Percentiles rank a stretch among this genome's conserved stretches.
These are phyloP conservation scores for Coemansia asiatica DNA, from an alignment of 192 early-diverging fungal species.

Conservation along the genomic window DNA sequence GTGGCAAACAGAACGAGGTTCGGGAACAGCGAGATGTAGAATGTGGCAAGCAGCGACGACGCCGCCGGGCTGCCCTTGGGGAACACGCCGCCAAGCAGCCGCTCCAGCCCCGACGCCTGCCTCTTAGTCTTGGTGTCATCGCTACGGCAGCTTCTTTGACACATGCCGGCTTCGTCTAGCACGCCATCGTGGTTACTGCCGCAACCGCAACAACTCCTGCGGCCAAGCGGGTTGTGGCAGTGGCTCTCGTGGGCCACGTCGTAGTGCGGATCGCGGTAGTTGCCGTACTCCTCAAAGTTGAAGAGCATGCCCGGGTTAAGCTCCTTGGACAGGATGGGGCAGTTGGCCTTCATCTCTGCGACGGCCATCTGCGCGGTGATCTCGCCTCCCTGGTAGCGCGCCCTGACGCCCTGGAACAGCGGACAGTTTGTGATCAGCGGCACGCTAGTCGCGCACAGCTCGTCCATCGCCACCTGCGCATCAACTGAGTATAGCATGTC, in stretches of 20 bases:
- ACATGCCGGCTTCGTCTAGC: conserved; percentile 16
- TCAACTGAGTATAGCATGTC: conserved; percentile 44
- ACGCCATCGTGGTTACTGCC: conserved; percentile 22
- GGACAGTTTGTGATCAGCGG: conserved; percentile 54
- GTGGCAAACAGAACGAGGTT: conserved; percentile 79
- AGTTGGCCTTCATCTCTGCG: conserved; percentile 51
- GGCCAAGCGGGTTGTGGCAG: conserved; percentile 17
- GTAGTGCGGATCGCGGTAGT: conserved; percentile 39
- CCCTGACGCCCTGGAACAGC: conserved; percentile 44
- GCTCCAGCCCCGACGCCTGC: conserved; percentile 34
- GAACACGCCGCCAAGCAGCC: conserved; percentile 49
- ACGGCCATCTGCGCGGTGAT: conserved; percentile 37
- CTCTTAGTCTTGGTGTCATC: too few species aligned
- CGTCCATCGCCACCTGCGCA: conserved; percentile 32
- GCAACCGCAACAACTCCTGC: conserved; percentile 25
- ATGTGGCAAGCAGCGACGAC: conserved; percentile 65
- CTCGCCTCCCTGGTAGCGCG: conserved; percentile 31
- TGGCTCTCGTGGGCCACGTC: conserved; percentile 44
- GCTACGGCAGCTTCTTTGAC: conserved; percentile 15
- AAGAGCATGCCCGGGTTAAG: conserved; percentile 54
- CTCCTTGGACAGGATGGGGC: conserved; percentile 56
- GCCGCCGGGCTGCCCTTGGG: conserved; percentile 51
- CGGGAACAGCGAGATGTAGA: conserved; percentile 81
- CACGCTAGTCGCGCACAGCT: conserved; percentile 34
- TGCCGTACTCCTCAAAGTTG: conserved; percentile 53